Percentiles rank a stretch among this genome's conserved stretches.
These are phyloP conservation scores for Candida buenavistaensis DNA, from an alignment of 1,139 yeast species.

Conservation along the genomic window DNA sequence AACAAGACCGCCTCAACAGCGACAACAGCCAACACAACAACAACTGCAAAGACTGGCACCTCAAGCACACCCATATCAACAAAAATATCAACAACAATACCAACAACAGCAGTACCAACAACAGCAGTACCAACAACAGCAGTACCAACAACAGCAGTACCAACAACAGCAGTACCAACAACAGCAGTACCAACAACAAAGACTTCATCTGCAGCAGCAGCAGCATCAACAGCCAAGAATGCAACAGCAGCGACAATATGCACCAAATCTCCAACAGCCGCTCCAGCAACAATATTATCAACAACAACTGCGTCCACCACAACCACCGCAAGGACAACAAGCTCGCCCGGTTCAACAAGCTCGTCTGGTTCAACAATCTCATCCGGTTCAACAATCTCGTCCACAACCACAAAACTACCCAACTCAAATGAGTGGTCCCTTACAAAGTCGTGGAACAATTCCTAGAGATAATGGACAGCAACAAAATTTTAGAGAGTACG, in stretches of 20 bases:
- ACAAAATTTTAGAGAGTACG: constrained; percentile 12
- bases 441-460: constrained; percentile 4
- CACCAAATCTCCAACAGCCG: constrained; percentile 10
- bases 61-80: constrained; percentile 8
- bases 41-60: constrained; percentile 5
- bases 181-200: constrained; percentile 7
- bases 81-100: constrained; percentile 20
- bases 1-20: constrained; percentile 3
- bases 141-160: constrained; percentile 10
- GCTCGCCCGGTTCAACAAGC: constrained; percentile 7
- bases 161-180: constrained; percentile 9
- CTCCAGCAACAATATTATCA: constrained; percentile 9
- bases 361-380: constrained; percentile 11
- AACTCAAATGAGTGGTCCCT: constrained; percentile 1
- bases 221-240: constrained; percentile 1
- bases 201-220: constrained; percentile 3
- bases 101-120: constrained; percentile 3
- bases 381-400: constrained; percentile 11
- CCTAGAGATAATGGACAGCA: constrained; percentile 7
- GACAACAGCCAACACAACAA: constrained; percentile 5
- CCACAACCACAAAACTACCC: constrained; percentile 16
- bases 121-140: constrained; percentile 6
- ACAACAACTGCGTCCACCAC: constrained; percentile 9
- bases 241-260: constrained; percentile 7
- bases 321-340: constrained; percentile 5